Evolutionary conservation across 179 eudicot species (phyloP).

Genomic region (Beta lomatogona): DNA sequence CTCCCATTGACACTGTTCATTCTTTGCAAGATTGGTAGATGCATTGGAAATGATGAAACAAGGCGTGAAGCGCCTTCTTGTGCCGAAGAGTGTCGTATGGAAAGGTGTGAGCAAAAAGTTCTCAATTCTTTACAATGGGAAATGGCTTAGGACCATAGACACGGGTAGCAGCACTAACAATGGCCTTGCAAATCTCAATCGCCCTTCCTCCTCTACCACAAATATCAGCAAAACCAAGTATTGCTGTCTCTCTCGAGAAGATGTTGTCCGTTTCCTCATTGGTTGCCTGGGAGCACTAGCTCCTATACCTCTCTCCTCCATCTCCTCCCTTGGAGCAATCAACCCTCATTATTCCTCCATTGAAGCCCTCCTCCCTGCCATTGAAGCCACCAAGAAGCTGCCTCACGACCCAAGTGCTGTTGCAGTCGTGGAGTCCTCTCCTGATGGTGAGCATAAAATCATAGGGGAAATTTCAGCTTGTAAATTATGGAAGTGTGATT

Average conservation of each 20-base stretch:
- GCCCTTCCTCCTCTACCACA: constrained; percentile 63
- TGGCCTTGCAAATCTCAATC: constrained; percentile 31
- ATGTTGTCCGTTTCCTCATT: constrained; percentile 80
- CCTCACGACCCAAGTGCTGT: constrained; percentile 80
- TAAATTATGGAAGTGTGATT: constrained; percentile 87
- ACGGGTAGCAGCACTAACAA: constrained; percentile 29
- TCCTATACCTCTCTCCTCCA: constrained; percentile 87
- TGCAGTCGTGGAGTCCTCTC: constrained; percentile 69
- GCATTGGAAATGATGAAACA: constrained; percentile 97
- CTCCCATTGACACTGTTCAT: constrained; percentile 4
- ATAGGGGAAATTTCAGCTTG: constrained; percentile 89
- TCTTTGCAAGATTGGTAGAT: constrained; percentile 77
- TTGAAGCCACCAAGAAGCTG: constrained; percentile 45
- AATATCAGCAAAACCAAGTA: constrained; percentile 44
- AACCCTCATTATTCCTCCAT: constrained; percentile 56
- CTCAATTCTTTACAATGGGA: constrained; percentile 75
- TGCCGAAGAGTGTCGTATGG: constrained; percentile 79
- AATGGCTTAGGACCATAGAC: constrained; percentile 76
- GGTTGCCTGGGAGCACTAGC: constrained; percentile 95
- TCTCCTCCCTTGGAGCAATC: constrained; percentile 67
- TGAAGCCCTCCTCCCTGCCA: constrained; percentile 68
- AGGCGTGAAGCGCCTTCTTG: constrained; percentile 89
- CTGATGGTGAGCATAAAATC: constrained; percentile 62
- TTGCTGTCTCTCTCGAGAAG: constrained; percentile 94
- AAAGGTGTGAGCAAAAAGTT: constrained; percentile 92